phyloP scores from a whole-genome alignment of 2,329 filamentous ascomycete genomes.

The Colletotrichum acutatum region DNA sequence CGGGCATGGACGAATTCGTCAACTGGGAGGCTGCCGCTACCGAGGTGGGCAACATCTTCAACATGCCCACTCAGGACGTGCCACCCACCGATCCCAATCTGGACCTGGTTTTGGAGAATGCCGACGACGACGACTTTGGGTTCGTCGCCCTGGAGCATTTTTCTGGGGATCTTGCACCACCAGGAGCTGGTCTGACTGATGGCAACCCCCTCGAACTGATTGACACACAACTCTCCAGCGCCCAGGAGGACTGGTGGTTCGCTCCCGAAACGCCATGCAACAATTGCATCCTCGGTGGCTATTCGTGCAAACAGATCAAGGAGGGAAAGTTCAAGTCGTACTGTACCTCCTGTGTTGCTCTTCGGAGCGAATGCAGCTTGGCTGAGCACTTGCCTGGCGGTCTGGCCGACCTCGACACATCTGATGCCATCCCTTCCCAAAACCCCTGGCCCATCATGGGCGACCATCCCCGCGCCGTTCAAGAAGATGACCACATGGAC shows the following conservation, averaged over 20 bases:
- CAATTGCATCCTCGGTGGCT: slow-evolving; percentile 62
- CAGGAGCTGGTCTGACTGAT: slow-evolving; percentile 36
- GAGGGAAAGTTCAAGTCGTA: slow-evolving; percentile 70
- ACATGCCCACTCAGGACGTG: slow-evolving; percentile 48
- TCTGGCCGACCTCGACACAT: slow-evolving; percentile 32
- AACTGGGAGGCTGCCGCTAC: slow-evolving; percentile 67
- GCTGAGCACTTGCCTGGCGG: slow-evolving; percentile 38
- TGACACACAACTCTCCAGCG: slow-evolving; percentile 3
- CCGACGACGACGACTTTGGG: slow-evolving; percentile 69
- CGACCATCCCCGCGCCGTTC: slow-evolving; percentile 43
- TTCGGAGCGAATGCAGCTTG: slow-evolving; percentile 69
- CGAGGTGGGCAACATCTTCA: slow-evolving; percentile 46
- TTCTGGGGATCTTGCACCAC: slow-evolving; percentile 52
- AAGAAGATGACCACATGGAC: slow-evolving; percentile 39
- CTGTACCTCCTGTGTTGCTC: slow-evolving; percentile 71
- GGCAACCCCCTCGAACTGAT: neutral
- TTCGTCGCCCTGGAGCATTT: slow-evolving; percentile 71
- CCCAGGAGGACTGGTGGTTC: slow-evolving; percentile 51
- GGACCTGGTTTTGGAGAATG: slow-evolving; percentile 65
- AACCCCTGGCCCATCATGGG: slow-evolving; percentile 37
- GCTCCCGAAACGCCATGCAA: slow-evolving; percentile 60
- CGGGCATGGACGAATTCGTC: slow-evolving; percentile 73
- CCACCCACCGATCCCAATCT: slow-evolving; percentile 54
- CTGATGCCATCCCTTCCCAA: slow-evolving; percentile 40
- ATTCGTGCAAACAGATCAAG: slow-evolving; percentile 69